Evolutionary conservation across 2,329 filamentous ascomycete genomes (phyloP).

Genomic region (Fusarium bactridioides): DNA sequence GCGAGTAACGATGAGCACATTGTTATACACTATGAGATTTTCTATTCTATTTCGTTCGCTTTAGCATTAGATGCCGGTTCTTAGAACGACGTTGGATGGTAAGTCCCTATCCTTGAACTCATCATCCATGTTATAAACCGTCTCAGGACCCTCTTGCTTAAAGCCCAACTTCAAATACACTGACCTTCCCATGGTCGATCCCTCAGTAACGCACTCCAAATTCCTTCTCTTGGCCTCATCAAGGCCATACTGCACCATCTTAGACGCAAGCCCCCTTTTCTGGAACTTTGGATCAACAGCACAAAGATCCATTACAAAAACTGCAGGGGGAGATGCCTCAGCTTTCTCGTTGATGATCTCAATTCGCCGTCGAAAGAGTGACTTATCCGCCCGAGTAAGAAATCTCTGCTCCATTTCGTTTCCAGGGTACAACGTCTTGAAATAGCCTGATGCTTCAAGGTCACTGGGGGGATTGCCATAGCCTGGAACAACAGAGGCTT

Average conservation of each 20-base stretch:
- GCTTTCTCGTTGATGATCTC: slow-evolving; percentile 53
- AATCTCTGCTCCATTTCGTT: slow-evolving; percentile 57
- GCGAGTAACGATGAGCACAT: neutral
- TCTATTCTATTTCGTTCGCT: neutral
- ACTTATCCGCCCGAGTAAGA: slow-evolving; percentile 52
- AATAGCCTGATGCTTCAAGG: slow-evolving; percentile 41
- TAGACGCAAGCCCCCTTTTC: slow-evolving; percentile 55
- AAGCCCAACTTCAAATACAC: slow-evolving; percentile 59
- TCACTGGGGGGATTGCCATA: slow-evolving; percentile 52
- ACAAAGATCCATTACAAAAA: slow-evolving; percentile 60
- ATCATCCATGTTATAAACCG: slow-evolving; percentile 53
- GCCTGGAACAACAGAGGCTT: slow-evolving; percentile 58
- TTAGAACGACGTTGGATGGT: slow-evolving; percentile 58
- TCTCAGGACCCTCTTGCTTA: slow-evolving; percentile 49
- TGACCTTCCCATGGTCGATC: slow-evolving; percentile 56
- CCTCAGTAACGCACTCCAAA: slow-evolving; percentile 55
- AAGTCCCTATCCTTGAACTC: slow-evolving; percentile 48
- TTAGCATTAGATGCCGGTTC: slow-evolving; percentile 43
- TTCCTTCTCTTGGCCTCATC: slow-evolving; percentile 51
- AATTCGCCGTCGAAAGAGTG: slow-evolving; percentile 54
- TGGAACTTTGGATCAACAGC: slow-evolving; percentile 63
- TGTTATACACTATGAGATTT: neutral
- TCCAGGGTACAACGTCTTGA: slow-evolving; percentile 52
- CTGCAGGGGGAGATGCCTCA: slow-evolving; percentile 49
- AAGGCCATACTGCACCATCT: slow-evolving; percentile 58